Evolutionary conservation across 2,329 filamentous ascomycete species (phyloP), one percentile per base, ranked within the genome.

Genomic region (Amesomyces nigricolor): DNA sequence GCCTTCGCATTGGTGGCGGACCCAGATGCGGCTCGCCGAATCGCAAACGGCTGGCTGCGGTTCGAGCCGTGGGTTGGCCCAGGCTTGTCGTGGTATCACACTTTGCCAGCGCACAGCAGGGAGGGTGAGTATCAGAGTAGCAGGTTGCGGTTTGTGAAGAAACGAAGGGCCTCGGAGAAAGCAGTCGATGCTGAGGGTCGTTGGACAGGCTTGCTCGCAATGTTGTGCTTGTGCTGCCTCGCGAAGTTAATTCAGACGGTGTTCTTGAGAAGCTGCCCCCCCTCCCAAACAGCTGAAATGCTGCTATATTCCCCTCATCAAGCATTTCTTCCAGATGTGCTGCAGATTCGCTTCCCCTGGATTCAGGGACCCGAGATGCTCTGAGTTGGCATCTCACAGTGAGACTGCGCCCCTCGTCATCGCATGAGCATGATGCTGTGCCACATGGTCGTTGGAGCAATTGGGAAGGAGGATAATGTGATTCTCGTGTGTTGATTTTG

Each of bases 11-110:
- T 60, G 63, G 59, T 53, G 45, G 50, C 61, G 59, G 62, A 60
- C 32, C 9, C 32, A 35, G 46, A 64, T 65, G 64, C 63, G 59
- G 22, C 14, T 60, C 57, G 29, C 64, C 64, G 63, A 56, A 52
- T 58, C 54, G 52, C 62, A 61, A 60, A 57, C 62, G 60, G 62
- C 56, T 63, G 60, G 57, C 54, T 59, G 53, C 61, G 58, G 58
- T 50, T 61, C 49, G 52, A 62, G 56, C 64, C 61, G 56, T 52
- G n/a, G 19, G 26, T 38, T 61, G 55, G 57, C 26, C 54, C 32
- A 46, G 47, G 58, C 51, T 19, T 48, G 32, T 55, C 19, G 51
- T n/a, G 47, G 51, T 16, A 32, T 37, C 53, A 47, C 47, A 26
- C 17, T 40, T 37, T 47, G 35, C 19, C 48, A 17, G 39, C 38